Base-by-base conservation (phyloP, 257 asterid species). In the Hygrophila difformis region DNA sequence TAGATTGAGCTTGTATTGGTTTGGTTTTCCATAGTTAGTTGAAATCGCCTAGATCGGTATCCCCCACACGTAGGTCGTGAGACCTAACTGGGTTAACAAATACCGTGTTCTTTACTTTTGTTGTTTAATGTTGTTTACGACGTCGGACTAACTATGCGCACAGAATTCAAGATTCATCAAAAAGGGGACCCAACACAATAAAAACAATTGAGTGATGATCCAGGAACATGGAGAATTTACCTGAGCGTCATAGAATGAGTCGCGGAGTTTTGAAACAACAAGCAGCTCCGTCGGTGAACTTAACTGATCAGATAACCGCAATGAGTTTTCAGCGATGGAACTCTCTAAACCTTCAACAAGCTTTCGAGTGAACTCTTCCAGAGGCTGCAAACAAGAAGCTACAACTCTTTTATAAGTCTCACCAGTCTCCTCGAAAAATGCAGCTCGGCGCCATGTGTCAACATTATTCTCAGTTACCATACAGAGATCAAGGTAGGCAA, bases 361-460 rank as follows among this genome's bases (percentile, higher is more conserved):
- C 41, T 74, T 77, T 64, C 45, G 59, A 45, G 82, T 63, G 28
- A 91, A 70, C 71, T 75, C 71, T 51, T 91, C 86, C 62, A 91
- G 57, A 39, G 98, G 95, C 55, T 51, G 64, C 65, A 82, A 39
- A 76, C 95, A 79, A 18, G 72, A 75, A 51, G 70, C 60, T 53
- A 86, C 60, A 46, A 86, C 94, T 64, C 92, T 73, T 71, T 55
- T 79, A 71, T 82, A 91, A 9, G 94, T 91, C 62, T 77, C 95
- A 4, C 95, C 96, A 26, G 81, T 79, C 67, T 91, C 96, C 65
- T 91, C 96, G 63, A 79, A 91, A 61, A 91, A 77, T 43, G 98
- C 98, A 62, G 96, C 98, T 48, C 96, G 83, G 44, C 98, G 92
- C 98, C 98, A 91, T 21, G 88, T 64, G 58, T 91, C 98, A 31